Evolutionary conservation across 2,329 filamentous ascomycete genomes (phyloP).

Genomic region (Talaromyces sp.): DNA sequence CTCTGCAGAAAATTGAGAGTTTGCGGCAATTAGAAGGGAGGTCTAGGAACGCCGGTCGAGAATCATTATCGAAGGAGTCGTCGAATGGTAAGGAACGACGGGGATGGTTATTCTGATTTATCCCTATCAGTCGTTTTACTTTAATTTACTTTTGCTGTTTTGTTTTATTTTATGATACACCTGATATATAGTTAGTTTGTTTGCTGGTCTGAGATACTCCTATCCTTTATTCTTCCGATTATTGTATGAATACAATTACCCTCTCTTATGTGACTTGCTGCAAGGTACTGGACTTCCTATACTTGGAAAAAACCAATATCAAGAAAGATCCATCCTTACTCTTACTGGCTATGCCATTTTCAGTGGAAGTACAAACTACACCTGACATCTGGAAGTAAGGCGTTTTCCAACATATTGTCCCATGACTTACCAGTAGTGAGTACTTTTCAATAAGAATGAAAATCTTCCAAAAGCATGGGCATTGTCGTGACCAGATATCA

Average conservation of each 20-base stretch:
- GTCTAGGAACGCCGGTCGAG: slow-evolving; percentile 36
- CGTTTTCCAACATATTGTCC: no score
- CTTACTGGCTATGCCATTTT: no score
- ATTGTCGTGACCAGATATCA: no score
- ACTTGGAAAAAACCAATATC: no score
- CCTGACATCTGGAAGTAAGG: no score
- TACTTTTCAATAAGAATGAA: no score
- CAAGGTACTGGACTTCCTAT: no score
- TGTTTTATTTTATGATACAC: neutral
- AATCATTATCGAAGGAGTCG: neutral
- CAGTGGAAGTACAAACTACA: no score
- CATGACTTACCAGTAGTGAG: no score
- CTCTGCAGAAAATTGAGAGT: slow-evolving; percentile 92
- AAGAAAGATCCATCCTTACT: no score
- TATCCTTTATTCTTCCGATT: neutral
- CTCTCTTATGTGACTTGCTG: no score
- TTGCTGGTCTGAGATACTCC: neutral
- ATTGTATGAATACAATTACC: neutral
- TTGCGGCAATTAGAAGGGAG: slow-evolving; percentile 75
- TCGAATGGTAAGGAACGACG: neutral
- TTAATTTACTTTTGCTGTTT: neutral
- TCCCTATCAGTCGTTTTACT: neutral
- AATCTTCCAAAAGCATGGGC: no score
- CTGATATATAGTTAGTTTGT: neutral
- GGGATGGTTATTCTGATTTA: slow-evolving; percentile 11